Base-by-base conservation (phyloP, 345 rosid genomes). In the Salix suchowensis region DNA sequence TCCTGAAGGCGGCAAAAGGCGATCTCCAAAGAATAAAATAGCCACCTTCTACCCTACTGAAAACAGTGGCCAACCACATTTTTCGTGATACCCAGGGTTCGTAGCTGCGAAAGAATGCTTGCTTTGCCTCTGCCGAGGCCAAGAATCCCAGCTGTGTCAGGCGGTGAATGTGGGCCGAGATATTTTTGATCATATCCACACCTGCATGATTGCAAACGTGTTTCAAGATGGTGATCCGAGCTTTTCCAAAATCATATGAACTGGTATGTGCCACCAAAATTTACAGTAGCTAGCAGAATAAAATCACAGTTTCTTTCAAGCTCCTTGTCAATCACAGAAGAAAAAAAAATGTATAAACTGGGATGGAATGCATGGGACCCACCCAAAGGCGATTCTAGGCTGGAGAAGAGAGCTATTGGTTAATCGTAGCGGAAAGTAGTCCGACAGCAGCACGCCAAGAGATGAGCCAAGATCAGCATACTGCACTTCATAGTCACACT, bases 401-500 rank as follows among this genome's bases (percentile, higher is more conserved):
- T 42, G 73, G 39, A 86, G 23, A 39, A 64, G 48, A 64, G 97
- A 80, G 67, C 94, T 93, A 76, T 93, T 91, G 18, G 76, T 83
- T 55, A 88, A 86, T 19, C 72, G 83, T 19, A 95, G 72, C 34
- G 89, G 79, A 70, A 89, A 84, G 79, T 62, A 65, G 75, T 96
- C 99, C 5, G n/a, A 14, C 58, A 96, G 91, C 39, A 91, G 87
- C 75, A 89, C 94, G 19, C 99, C 98, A 26, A 86, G 39, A 37
- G 92, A 90, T 64, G 93, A 90, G n/a, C 94, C 93, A 32, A 82
- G 84, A 87, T 96, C 99, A 1, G 91, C 91, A 74, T 96, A 96
- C 37, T 82, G 82, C 13, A 91, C 78, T 75, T 89, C 91, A 71
- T 93, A 96, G 77, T 96, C 91, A 76, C 99, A 96, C 70, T 93